Evolutionary conservation across 2,329 filamentous ascomycete species (phyloP).

Genomic region (Metarhizium guizhouense): DNA sequence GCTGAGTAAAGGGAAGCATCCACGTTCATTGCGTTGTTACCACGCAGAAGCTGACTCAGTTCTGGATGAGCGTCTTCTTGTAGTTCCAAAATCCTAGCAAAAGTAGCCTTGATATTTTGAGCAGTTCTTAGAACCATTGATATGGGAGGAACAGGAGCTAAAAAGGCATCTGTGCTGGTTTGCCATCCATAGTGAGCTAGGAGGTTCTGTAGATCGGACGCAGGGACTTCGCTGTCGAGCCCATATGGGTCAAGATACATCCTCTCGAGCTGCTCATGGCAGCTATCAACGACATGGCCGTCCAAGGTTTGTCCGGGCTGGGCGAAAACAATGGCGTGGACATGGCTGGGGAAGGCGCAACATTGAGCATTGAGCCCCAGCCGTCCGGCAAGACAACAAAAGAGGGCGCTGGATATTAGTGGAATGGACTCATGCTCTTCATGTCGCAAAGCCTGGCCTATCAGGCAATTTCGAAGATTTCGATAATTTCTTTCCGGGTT

Average conservation of each 20-base stretch:
- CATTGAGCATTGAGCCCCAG: conserved; percentile 69
- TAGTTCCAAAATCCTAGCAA: conserved; percentile 18
- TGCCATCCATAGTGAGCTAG: conserved; percentile 42
- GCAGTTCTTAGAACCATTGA: conserved; percentile 64
- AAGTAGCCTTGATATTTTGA: conserved; percentile 73
- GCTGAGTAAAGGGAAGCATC: conserved; percentile 59
- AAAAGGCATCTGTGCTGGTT: conserved; percentile 37
- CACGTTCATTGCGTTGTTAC: conserved; percentile 32
- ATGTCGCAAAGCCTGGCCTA: conserved; percentile 71
- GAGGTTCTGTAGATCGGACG: conserved; percentile 47
- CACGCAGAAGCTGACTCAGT: conserved; percentile 26
- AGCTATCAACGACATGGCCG: conserved; percentile 26
- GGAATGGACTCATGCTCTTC: conserved; percentile 71
- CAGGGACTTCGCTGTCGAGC: conserved; percentile 55
- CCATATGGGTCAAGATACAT: conserved; percentile 85
- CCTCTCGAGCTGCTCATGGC: conserved; percentile 28
- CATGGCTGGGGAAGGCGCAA: conserved; percentile 76
- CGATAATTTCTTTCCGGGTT: conserved; percentile 60
- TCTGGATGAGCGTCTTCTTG: conserved; percentile 18
- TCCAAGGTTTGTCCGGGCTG: conserved; percentile 52
- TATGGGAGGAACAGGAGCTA: conserved; percentile 54
- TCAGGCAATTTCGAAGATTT: conserved; percentile 76
- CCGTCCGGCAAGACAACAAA: conserved; percentile 66
- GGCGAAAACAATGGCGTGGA: conserved; percentile 69
- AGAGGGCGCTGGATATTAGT: conserved; percentile 80